Evolutionary conservation across 306 rosid species (phyloP), one percentile per base, ranked within the genome.

Genomic region (Cicer yamashitae): DNA sequence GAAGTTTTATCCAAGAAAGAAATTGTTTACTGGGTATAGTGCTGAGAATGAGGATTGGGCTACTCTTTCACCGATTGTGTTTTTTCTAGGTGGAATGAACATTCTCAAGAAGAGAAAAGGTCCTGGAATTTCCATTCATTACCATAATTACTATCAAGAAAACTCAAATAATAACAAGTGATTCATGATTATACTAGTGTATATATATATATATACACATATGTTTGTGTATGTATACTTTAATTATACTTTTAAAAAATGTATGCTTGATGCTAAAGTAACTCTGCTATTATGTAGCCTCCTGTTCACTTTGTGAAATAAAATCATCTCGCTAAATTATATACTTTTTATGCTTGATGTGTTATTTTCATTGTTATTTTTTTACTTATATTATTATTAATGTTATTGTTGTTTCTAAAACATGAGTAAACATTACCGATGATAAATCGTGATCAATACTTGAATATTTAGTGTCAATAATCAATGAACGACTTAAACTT

Each of bases 41-140:
- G 84, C 88, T 0, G 79, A 78, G 77, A 85, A 82, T 10, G 74
- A 85, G 69, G 86, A 85, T 12, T 85, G 88, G 86, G 30, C 70
- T 6, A 75, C 82, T 0, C 15, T 85, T 17, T 78, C 88, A 3
- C 88, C 88, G 0, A 85, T 85, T 67, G 82, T 85, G 37, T 85
- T 85, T 76, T 85, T 85, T 75, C 71, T 82, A 0, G 83, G 73
- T 2, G 88, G 88, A 2, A 74, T 50, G 22, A 43, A 75, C 0
- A 80, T 85, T 67, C 51, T 85, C 20, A 70, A 66, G 65, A 70
- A 58, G 58, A 81, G 7, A n/a, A 73, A 0, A 25, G 69, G 71
- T 37, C 34, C 74, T 11, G 88, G 88, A 0, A 7, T 78, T 52
- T 85, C 88, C 44, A 85, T 85, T 78, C 51, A 77, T 61, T 84